phyloP scores from a whole-genome alignment of 2,329 filamentous ascomycete genomes.

The Colletotrichum sojae region DNA sequence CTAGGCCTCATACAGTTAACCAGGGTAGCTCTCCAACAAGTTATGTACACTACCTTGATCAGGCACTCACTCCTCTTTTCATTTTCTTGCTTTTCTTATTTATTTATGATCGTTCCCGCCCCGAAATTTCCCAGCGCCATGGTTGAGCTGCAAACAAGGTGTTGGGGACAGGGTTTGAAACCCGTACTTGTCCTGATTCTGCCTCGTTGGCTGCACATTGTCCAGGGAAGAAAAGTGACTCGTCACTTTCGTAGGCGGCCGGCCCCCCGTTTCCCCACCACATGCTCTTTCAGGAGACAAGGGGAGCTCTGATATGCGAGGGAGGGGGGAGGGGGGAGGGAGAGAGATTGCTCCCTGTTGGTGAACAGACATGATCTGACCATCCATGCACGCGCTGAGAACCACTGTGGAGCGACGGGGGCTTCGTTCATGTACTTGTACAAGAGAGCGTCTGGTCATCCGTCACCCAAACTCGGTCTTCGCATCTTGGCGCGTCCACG shows the following conservation, averaged over 20 bases:
- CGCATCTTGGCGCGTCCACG: not conserved
- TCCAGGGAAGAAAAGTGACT: conserved; percentile 12
- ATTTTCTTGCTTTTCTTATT: conserved; percentile 12
- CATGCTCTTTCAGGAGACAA: conserved; percentile 8
- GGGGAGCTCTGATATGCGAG: conserved; percentile 25
- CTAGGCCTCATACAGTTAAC: conserved; percentile 22
- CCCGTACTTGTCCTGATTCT: conserved; percentile 14
- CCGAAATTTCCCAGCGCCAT: conserved; percentile 30
- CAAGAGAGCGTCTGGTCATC: not conserved
- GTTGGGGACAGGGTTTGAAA: conserved; percentile 23
- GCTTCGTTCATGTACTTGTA: conserved; percentile 21
- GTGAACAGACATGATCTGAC: conserved; percentile 38
- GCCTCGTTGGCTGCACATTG: conserved; percentile 13
- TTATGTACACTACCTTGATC: not conserved
- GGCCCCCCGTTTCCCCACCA: conserved; percentile 19
- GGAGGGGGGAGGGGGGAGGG: conserved; percentile 11
- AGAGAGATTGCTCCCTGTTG: conserved; percentile 22
- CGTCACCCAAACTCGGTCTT: conserved; percentile 2
- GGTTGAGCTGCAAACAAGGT: conserved; percentile 10
- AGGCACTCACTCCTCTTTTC: conserved; percentile 15
- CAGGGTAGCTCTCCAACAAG: conserved; percentile 21
- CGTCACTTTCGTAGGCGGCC: conserved; percentile 25
- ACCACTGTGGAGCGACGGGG: conserved; percentile 29
- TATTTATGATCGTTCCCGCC: not conserved
- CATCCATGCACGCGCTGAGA: conserved; percentile 25